Base-by-base conservation (phyloP, 768 basidiomycete species). In the Mycena crocata region DNA sequence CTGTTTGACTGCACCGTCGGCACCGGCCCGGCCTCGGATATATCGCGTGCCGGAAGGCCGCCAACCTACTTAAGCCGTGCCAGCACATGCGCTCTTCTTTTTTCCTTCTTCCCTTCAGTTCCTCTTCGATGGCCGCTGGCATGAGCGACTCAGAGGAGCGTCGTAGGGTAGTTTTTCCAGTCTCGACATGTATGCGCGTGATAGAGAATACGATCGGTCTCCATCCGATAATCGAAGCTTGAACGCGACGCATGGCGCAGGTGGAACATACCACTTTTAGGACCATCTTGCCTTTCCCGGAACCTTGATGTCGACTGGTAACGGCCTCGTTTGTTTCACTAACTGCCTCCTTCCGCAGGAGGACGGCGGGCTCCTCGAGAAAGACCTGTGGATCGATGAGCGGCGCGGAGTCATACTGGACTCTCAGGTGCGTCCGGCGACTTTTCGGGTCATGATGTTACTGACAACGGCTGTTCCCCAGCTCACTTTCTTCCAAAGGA, bases 321-420 rank as follows among this genome's bases (percentile, higher is more conserved):
- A 94, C 77, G 87, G 87, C 49, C 84, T 95, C 28, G 80, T 94
- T 55, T 93, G 94, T 79, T 94, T 96, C 79, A 95, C 94, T 40
- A 95, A 96, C 78, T 94, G 94, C 71, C 77, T 92, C 61, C 82
- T 96, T 28, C 89, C 92, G 1, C 86, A 84, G 60, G 93, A 95
- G 75, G 93, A 95, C 73, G 94, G 94, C 21, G 87, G 83, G 55
- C 83, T 95, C 21, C 77, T 91, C 37, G 82, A 90, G 75, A 87
- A 88, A 72, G 93, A 95, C 72, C 81, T 95, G 23, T 95, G 93
- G 93, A 86, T 95, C 63, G 93, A 95, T 75, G 86, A 92, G 72
- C 80, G 81, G 7, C 84, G 87, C 26, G 95, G 95, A 0, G 80
- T 88, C 63, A 90, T 96, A 66, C 77, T 95, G 40, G 89, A 94